phyloP scores from a whole-genome alignment of 2,329 filamentous ascomycete genomes.

The Sclerotinia borealis region DNA sequence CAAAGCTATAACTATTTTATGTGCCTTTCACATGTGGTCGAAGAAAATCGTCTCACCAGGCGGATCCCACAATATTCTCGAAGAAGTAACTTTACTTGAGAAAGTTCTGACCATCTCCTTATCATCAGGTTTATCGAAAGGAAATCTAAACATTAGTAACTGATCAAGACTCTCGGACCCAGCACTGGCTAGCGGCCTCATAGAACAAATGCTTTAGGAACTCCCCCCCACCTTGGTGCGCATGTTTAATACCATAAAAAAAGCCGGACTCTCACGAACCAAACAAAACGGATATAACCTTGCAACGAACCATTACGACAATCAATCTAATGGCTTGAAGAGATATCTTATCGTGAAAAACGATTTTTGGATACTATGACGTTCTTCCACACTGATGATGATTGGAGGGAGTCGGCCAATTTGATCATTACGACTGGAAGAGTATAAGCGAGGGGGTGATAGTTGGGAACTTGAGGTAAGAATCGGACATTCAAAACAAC shows the following conservation, averaged over 20 bases:
- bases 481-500: too few relatives aligned
- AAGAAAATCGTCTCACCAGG: too few relatives aligned
- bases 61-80: too few relatives aligned
- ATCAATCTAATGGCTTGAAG: background rate
- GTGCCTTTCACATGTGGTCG: too few relatives aligned
- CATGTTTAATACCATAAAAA: conserved; percentile 13
- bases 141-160: too few relatives aligned
- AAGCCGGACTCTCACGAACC: conserved; percentile 14
- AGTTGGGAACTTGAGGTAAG: background rate
- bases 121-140: too few relatives aligned
- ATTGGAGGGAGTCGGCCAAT: background rate
- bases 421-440: background rate
- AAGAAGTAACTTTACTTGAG: too few relatives aligned
- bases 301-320: background rate
- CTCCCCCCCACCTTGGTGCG: conserved; percentile 6
- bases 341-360: background rate
- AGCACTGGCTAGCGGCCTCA: too few relatives aligned
- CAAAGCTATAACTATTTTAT: too few relatives aligned
- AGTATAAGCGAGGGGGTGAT: background rate
- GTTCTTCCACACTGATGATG: conserved; percentile 3
- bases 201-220: too few relatives aligned
- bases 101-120: too few relatives aligned
- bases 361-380: conserved; percentile 7
- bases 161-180: too few relatives aligned
- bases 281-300: conserved; percentile 10